phyloP scores from a whole-genome alignment of 345 rosid species.

The Eucalyptus coolabah region DNA sequence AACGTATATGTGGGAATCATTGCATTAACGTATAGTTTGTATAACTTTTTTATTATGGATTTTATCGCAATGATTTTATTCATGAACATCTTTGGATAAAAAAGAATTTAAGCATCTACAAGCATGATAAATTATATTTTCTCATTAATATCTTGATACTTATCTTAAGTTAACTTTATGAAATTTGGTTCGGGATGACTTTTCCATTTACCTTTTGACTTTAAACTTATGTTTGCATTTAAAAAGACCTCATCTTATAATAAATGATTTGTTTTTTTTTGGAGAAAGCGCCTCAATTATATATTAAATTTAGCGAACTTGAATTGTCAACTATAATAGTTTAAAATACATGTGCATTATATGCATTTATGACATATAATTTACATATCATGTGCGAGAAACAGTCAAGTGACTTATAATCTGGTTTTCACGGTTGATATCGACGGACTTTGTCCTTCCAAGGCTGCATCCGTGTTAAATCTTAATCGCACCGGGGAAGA shows the following conservation, averaged over 20 bases:
- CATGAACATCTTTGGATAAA: neutral
- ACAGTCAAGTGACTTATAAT: neutral
- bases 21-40: neutral
- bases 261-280: neutral
- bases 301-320: neutral
- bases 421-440: neutral
- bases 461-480: neutral
- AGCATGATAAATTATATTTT: neutral
- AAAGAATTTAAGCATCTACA: neutral
- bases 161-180: neutral
- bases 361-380: neutral
- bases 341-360: neutral
- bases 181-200: neutral
- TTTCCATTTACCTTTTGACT: neutral
- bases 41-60: neutral
- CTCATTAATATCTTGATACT: neutral
- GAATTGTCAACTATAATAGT: neutral
- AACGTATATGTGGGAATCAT: neutral
- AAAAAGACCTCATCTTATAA: neutral
- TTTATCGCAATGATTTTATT: neutral
- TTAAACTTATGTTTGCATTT: neutral
- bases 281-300: neutral
- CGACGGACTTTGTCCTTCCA: neutral
- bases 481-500: neutral
- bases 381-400: rapidly evolving